Percentiles rank a stretch among this genome's conserved stretches.
phyloP scores from a whole-genome alignment of 371 early-diverging fungal species.

The Capillidium heterosporum region DNA sequence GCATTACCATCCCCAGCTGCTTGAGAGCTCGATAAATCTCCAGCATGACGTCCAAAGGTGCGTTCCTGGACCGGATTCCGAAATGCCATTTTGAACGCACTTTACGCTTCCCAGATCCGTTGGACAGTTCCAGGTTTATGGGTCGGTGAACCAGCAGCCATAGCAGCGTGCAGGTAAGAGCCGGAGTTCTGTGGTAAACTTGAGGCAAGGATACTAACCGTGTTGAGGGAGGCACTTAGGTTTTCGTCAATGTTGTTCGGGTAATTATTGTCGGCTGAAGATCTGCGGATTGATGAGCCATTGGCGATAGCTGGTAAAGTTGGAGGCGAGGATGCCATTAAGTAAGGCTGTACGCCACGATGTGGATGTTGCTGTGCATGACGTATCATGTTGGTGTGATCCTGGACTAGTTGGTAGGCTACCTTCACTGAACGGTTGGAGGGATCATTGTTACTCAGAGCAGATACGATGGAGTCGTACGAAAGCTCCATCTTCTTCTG shows the following conservation, averaged over 20 bases:
- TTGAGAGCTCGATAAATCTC: conserved; percentile 85
- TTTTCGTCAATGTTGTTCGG: background rate
- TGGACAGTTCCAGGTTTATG: background rate
- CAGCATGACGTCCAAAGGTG: conserved; percentile 90
- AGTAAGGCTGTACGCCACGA: background rate
- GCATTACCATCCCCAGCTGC: conserved; percentile 58
- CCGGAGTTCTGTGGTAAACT: background rate
- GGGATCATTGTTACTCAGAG: conserved; percentile 41
- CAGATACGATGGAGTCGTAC: conserved; percentile 38
- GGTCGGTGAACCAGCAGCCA: too few relatives aligned
- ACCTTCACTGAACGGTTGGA: conserved; percentile 79
- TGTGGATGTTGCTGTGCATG: conserved; percentile 25
- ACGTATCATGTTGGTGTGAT: conserved; percentile 54
- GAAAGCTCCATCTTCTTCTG: conserved; percentile 71
- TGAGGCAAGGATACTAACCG: background rate
- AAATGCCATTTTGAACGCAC: conserved; percentile 76
- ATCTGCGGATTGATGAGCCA: background rate
- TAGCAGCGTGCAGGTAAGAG: background rate
- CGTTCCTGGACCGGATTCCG: conserved; percentile 83
- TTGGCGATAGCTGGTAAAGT: background rate
- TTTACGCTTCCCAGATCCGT: conserved; percentile 12
- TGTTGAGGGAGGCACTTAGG: background rate
- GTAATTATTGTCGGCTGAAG: background rate
- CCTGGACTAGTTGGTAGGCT: conserved; percentile 79
- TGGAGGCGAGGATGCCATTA: conserved; percentile 1